Conservation (phyloP, 2,329 filamentous ascomycete genomes). For the Alternaria hordeiaustralica region DNA sequence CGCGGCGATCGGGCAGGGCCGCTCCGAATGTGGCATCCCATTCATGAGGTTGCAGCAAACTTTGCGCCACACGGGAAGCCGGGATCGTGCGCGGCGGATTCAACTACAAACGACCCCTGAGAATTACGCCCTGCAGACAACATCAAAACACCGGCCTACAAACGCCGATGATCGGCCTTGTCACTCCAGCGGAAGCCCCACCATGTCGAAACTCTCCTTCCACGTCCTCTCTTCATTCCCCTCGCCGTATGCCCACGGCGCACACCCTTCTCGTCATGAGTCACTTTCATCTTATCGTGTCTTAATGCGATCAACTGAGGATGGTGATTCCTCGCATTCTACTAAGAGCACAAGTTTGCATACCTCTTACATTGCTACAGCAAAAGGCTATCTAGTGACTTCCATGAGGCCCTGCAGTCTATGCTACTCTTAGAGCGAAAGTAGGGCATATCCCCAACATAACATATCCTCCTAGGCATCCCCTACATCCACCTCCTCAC, state of each 20-base stretch:
- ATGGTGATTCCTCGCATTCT: no score
- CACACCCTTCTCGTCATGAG: no score
- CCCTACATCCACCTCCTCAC: background rate
- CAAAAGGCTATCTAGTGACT: no score
- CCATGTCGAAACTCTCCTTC: background rate
- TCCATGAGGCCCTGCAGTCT: background rate
- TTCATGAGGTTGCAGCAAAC: background rate
- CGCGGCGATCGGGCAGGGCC: background rate
- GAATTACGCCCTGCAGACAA: background rate
- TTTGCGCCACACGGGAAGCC: background rate
- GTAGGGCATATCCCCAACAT: background rate
- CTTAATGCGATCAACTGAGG: no score
- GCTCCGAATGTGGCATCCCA: background rate
- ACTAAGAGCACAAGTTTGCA: no score
- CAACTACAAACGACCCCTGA: background rate
- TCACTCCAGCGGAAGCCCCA: background rate
- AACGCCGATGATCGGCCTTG: background rate
- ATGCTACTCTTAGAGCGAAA: no score
- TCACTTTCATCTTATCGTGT: no score
- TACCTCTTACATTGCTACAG: no score
- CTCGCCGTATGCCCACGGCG: background rate
- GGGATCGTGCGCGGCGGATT: background rate
- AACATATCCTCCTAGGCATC: background rate
- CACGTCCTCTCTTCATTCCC: background rate
- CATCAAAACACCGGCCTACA: background rate